Conservation (phyloP, 2,329 filamentous ascomycete genomes). For the Fusarium sp. region DNA sequence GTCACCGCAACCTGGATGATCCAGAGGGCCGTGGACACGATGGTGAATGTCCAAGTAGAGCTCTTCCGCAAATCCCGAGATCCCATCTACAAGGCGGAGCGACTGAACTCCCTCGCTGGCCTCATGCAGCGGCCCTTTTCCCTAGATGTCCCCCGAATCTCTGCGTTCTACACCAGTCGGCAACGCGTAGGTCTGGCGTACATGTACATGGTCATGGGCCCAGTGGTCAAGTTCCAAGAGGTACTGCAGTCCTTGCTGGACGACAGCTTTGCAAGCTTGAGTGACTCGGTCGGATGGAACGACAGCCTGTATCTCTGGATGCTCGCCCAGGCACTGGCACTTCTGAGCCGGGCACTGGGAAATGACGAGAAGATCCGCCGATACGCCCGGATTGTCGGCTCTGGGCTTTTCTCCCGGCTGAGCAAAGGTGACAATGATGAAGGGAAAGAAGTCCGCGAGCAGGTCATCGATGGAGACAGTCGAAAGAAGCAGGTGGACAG, state of each 20-base stretch:
- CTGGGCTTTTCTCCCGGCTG: neutral
- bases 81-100: neutral
- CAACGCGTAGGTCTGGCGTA: neutral
- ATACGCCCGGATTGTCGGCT: neutral
- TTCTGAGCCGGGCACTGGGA: neutral
- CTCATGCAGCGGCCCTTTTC: neutral
- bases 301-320: neutral
- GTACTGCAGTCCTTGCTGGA: neutral
- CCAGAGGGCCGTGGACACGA: neutral
- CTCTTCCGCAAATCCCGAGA: slow-evolving; percentile 12
- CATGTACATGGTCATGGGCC: slow-evolving; percentile 17
- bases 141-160: neutral
- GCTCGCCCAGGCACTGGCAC: neutral
- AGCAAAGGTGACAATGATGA: neutral
- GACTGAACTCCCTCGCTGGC: neutral
- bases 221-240: slow-evolving; percentile 2
- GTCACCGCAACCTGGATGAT: neutral
- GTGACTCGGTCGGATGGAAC: slow-evolving; percentile 13
- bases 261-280: neutral
- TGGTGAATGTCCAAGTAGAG: slow-evolving; percentile 1
- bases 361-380: neutral
- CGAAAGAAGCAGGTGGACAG: neutral
- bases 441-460: neutral
- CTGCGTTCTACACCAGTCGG: neutral
- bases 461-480: neutral